Evolutionary conservation across 2,329 filamentous ascomycete species (phyloP), one percentile per base, ranked within the genome.

Genomic region (Sporothrix variecibatus): DNA sequence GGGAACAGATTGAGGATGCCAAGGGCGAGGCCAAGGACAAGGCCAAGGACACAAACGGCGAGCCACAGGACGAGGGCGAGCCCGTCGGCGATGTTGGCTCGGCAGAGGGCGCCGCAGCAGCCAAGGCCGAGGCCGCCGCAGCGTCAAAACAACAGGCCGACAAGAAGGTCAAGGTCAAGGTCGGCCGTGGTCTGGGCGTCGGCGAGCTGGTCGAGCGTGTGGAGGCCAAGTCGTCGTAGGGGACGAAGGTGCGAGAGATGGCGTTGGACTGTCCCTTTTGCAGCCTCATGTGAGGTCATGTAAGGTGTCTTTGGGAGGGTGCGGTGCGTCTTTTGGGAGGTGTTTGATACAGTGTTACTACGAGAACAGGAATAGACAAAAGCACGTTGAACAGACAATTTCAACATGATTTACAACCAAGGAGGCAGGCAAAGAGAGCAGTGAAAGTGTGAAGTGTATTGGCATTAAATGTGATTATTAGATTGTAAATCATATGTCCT

Each of bases 91-190:
- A 92, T 67, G 83, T 90, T 17, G 91, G 90, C n/a, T 80, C 82
- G 75, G 85, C 86, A 65, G 85, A 84, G 7, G 40, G 74, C 8
- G 75, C 38, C n/a, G 72, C 72, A 71, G 73, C 34, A 79, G 81
- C 46, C 11, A 28, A 46, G 38, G 62, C 60, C 15, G 56, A 62
- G 34, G 78, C 71, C 53, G 78, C 62, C 28, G 51, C 51, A 26
- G 73, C 65, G 31, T 79, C 62, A 8, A 80, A 80, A 72, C 81
- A 80, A 17, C 17, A 64, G 34, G 65, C 43, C 76, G 87, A 89
- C 79, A 91, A 89, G 81, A 93, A 92, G 90, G 87, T 92, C 77
- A 95, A 94, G 84, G 93, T 97, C 75, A 95, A 94, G 84, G 92
- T 98, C 70, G 95, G 95, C 20, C 86, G 94, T 79, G 88, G 87